Conservation (phyloP, 352 stramenopile species). For the Pythium rhizo-oryzae region DNA sequence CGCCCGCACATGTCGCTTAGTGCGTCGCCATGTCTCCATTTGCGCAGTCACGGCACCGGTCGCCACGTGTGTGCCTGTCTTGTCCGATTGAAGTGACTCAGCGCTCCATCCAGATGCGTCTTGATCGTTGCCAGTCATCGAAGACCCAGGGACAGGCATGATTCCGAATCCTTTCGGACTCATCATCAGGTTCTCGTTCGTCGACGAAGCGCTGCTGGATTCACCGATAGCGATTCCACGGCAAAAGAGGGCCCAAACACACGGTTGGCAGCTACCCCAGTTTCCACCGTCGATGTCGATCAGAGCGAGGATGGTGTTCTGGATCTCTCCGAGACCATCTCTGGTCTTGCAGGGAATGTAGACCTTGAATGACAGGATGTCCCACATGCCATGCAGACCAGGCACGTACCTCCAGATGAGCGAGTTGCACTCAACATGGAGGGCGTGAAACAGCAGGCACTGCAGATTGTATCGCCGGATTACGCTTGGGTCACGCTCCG, state of each 20-base stretch:
- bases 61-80: constrained; percentile 30
- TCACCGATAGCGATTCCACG: constrained; percentile 82
- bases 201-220: constrained; percentile 38
- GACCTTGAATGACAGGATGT: constrained; percentile 53
- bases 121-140: constrained; percentile 5
- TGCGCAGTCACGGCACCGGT: constrained; percentile 41
- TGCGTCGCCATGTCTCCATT: constrained; percentile 72
- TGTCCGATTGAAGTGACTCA: not conserved
- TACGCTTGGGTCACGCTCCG: constrained; percentile 71
- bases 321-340: constrained; percentile 47
- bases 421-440: constrained; percentile 70
- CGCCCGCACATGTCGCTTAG: constrained; percentile 65
- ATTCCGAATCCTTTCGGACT: constrained; percentile 53
- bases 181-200: constrained; percentile 63
- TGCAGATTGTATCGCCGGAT: constrained; percentile 66
- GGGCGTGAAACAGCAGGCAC: constrained; percentile 75
- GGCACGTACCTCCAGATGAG: constrained; percentile 68
- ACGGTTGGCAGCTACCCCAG: constrained; percentile 48
- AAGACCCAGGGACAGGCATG: constrained; percentile 11
- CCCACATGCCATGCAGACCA: constrained; percentile 69
- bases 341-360: constrained; percentile 32
- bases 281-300: constrained; percentile 69
- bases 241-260: constrained; percentile 76
- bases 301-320: constrained; percentile 60
- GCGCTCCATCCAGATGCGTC: constrained; percentile 9